Percentiles rank a stretch among this genome's conserved stretches.
These are phyloP conservation scores for Yamadazyma diddensiae DNA, from an alignment of 1,139 yeast genomes.

Conservation along the genomic window DNA sequence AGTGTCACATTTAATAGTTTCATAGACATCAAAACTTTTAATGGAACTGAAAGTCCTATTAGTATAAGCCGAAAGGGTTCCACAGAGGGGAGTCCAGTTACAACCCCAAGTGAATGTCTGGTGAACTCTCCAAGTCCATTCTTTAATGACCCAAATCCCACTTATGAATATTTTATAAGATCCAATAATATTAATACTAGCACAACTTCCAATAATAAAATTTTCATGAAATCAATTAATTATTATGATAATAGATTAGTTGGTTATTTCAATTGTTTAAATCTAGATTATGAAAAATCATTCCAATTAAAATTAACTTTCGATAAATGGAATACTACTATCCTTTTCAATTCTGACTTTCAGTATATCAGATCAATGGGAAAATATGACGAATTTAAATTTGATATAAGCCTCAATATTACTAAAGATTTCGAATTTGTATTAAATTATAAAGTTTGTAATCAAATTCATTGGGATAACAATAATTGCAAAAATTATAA, in stretches of 20 bases:
- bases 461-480: constrained; percentile 34
- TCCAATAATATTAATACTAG: constrained; percentile 9
- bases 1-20: constrained; percentile 11
- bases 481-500: constrained; percentile 29
- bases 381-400: constrained; percentile 37
- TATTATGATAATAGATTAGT: constrained; percentile 17
- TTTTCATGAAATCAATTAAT: constrained; percentile 10
- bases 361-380: constrained; percentile 26
- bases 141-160: constrained; percentile 3
- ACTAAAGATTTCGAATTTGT: constrained; percentile 27
- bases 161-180: constrained; percentile 9
- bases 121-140: constrained; percentile 9
- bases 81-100: constrained; percentile 17
- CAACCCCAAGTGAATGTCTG: background rate
- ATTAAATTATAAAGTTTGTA: constrained; percentile 19
- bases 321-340: constrained; percentile 35
- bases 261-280: constrained; percentile 36
- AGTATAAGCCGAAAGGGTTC: constrained; percentile 33
- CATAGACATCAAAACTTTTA: constrained; percentile 33
- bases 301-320: constrained; percentile 35
- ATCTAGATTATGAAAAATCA: constrained; percentile 38
- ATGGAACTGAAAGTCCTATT: constrained; percentile 41
- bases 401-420: constrained; percentile 28
- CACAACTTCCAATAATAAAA: constrained; percentile 6
- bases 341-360: constrained; percentile 25